A percentile compares a stretch with the other conserved stretches of the same genome.
These are phyloP conservation scores for Cordyceps tenuipes DNA, from an alignment of 2,329 filamentous ascomycete genomes.

Conservation along the genomic window DNA sequence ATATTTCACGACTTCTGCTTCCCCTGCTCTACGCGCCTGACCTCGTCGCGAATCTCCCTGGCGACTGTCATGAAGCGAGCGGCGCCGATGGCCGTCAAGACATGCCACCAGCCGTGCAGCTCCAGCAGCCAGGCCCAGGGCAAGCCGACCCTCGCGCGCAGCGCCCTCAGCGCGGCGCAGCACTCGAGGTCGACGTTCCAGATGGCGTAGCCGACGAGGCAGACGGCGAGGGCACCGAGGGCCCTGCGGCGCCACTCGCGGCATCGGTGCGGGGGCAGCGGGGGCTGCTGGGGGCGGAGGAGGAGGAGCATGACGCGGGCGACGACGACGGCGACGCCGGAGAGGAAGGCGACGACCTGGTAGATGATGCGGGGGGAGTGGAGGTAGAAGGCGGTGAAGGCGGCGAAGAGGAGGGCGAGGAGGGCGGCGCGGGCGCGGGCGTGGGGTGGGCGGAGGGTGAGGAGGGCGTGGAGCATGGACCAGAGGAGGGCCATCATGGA, in stretches of 20 bases:
- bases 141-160: constrained; percentile 39
- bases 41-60: constrained; percentile 21
- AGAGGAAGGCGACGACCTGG: constrained; percentile 32
- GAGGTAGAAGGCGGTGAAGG: constrained; percentile 35
- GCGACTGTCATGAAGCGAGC: constrained; percentile 29
- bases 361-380: constrained; percentile 34
- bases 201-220: constrained; percentile 39
- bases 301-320: constrained; percentile 28
- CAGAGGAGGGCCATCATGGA: constrained; percentile 48
- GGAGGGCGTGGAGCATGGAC: constrained; percentile 41
- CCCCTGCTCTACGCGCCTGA: constrained; percentile 16
- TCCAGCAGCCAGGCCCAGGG: constrained; percentile 50
- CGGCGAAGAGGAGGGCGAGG: constrained; percentile 32
- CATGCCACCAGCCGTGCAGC: constrained; percentile 57
- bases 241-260: constrained; percentile 20
- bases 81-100: constrained; percentile 49
- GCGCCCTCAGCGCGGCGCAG: constrained; percentile 38
- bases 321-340: constrained; percentile 25
- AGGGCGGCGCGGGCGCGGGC: constrained; percentile 24
- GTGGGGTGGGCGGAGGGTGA: constrained; percentile 35
- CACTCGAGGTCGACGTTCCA: constrained; percentile 50
- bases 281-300: constrained; percentile 21
- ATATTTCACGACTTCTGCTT: not conserved
- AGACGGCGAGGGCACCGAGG: constrained; percentile 24
- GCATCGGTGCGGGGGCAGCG: constrained; percentile 21